Base-by-base conservation (phyloP, 352 stramenopile genomes). In the Globisporangium orthogonon region DNA sequence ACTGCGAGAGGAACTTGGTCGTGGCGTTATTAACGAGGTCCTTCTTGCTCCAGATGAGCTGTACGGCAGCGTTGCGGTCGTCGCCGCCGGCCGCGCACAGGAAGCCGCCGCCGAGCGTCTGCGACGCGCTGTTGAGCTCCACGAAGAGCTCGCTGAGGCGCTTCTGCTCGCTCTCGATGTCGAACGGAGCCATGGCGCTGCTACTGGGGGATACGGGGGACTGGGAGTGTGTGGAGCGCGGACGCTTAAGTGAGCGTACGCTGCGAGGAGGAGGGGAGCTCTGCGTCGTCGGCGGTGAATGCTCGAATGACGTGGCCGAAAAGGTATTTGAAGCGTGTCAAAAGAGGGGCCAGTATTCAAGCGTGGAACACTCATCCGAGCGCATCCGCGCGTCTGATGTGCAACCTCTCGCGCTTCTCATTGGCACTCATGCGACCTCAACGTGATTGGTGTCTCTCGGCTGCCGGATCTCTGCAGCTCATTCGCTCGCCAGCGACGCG, bases 41-140 rank as follows among this genome's bases (percentile, higher is more conserved):
- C 37, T 67, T 83, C 57, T 78, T 74, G 63, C 63, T 53, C 79
- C 76, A 87, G 14, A 90, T 58, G 35, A 90, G 56, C 54, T 87
- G 75, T 58, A 81, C 69, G 5, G 56, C 50, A 14, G 78, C 72
- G 23, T 7, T 47, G 33, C 4, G 11, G 23, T 60, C 54, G n/a
- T 51, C 52, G 31, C 66, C 52, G 3, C 29, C 29, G 17, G 79
- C 54, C 2, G 79, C 52, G 0, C 52, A 46, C 5, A 88, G 61
- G 57, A 75, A 77, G 2, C 78, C 78, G 50, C 57, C 43, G 29
- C 76, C 45, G 7, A 89, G 70, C 56, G 78, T 74, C 66, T 86
- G 76, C 48, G 75, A 67, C n/a, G 50, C 70, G 59, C 48, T 58
- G 47, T 77, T 74, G 48, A 89, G 67, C n/a, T 73, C 31, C 33